Evolutionary conservation across 2,329 filamentous ascomycete genomes (phyloP).

Genomic region (Coniochaeta hoffmannii): DNA sequence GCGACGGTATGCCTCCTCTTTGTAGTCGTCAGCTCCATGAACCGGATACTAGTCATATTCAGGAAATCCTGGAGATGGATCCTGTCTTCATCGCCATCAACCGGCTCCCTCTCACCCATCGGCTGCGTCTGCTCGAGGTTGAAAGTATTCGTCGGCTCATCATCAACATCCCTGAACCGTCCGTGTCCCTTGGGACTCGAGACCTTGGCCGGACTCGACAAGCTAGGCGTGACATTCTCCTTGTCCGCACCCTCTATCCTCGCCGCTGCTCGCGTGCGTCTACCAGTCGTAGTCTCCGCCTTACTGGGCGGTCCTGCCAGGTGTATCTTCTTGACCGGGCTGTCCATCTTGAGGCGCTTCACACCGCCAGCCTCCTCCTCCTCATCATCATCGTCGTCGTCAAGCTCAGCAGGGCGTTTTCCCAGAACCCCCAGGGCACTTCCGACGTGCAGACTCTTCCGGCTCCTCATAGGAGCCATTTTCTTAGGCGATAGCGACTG

Average conservation of each 20-base stretch:
- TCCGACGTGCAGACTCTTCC: slow-evolving; percentile 71
- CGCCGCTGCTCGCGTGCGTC: slow-evolving; percentile 41
- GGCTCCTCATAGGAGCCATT: slow-evolving; percentile 41
- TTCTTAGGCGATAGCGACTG: slow-evolving; percentile 72
- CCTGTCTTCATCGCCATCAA: slow-evolving; percentile 47
- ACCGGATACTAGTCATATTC: slow-evolving; percentile 91
- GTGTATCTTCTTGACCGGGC: slow-evolving; percentile 68
- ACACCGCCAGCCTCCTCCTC: slow-evolving; percentile 51
- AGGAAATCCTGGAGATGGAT: slow-evolving; percentile 90
- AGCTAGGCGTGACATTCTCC: slow-evolving; percentile 30
- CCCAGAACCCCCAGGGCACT: slow-evolving; percentile 67
- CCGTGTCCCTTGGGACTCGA: slow-evolving; percentile 50
- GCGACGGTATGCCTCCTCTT: slow-evolving; percentile 82
- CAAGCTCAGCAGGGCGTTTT: slow-evolving; percentile 66
- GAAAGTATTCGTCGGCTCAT: slow-evolving; percentile 34
- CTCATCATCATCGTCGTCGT: slow-evolving; percentile 58
- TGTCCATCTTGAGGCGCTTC: slow-evolving; percentile 66
- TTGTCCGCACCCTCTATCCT: slow-evolving; percentile 36
- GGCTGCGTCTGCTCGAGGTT: slow-evolving; percentile 34
- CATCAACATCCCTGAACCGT: slow-evolving; percentile 46
- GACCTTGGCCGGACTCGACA: slow-evolving; percentile 41
- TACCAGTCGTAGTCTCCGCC: slow-evolving; percentile 57
- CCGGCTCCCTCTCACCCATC: slow-evolving; percentile 33
- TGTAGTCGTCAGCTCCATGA: slow-evolving; percentile 97
- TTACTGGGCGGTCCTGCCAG: slow-evolving; percentile 63